Evolutionary conservation across 75 land plant species (phyloP), one percentile per base, ranked within the genome.

Genomic region (Pinus taeda): DNA sequence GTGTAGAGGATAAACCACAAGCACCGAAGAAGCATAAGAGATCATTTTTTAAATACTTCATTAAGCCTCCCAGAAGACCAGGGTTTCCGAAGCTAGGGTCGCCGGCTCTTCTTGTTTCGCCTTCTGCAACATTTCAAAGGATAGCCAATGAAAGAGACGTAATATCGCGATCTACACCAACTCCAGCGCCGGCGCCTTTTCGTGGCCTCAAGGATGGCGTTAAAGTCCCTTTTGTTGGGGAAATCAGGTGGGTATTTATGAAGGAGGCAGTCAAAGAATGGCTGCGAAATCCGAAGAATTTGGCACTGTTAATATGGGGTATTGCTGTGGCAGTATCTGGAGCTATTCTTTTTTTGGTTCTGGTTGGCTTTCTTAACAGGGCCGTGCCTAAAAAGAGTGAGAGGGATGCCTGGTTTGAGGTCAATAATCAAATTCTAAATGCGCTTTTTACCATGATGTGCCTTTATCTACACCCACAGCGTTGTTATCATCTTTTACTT

Each of bases 381-480:
- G 85, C 77, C 4, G 62, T 93, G 8, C 97, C 88, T 5, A 77
- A 75, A 69, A 93, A 88, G 58, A 78, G 83, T n/a, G 39, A 81
- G 24, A 84, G 94, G 76, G 81, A 93, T 74, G 61, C 75, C 12
- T 91, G 90, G 94, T 86, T 85, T 73, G 97, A 95, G 74, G 90
- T 93, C 37, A 88, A 85, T 77, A 95, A 95, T 77, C 97, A 95
- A 82, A 81, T 94, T 60, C 79, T 94, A 17, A 94, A 93, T 73
- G 97, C 96, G 42, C 85, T 93, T 20, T 94, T 94, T 72, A 90
- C 96, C 42, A 82, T 94, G 36, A 88, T 93, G 91, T 84, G 87
- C 59, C 75, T 94, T 3, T 94, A 90, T 71, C 88, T 87, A n/a
- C 95, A 94, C 70, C 97, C 97, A 2, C 79, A 83, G 65, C 73